Conservation (phyloP, 306 rosid species). For the Canavalia ensiformis region DNA sequence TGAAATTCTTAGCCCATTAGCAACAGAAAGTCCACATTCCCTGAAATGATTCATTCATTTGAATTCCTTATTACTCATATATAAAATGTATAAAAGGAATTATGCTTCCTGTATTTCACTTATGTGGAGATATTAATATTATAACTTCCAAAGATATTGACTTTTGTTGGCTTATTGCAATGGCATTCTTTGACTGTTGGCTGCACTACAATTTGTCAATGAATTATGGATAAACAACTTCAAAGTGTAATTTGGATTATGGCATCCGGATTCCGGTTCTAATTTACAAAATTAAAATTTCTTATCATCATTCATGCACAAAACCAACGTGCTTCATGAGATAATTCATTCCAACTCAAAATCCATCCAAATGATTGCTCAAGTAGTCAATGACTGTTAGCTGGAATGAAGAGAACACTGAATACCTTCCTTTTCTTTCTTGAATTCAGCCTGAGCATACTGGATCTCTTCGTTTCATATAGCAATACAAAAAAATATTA, state of each 20-base stretch:
- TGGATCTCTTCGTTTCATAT: conserved; percentile 30
- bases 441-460: conserved; percentile 23
- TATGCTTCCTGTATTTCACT: conserved; percentile 1
- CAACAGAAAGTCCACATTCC: conserved; percentile 6
- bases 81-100: neutral
- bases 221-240: conserved; percentile 10
- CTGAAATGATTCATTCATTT: conserved; percentile 19
- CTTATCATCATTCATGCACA: conserved; percentile 12
- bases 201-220: neutral
- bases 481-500: neutral
- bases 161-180: conserved; percentile 15
- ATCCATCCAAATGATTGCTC: neutral
- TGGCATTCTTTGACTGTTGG: conserved; percentile 36
- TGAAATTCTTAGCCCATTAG: conserved; percentile 22
- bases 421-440: conserved; percentile 21
- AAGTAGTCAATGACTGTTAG: conserved; percentile 4
- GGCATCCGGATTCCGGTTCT: conserved; percentile 23
- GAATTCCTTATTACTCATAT: neutral
- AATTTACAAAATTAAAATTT: conserved; percentile 22
- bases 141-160: neutral
- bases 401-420: conserved; percentile 21
- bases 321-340: conserved; percentile 5
- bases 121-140: neutral
- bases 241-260: conserved; percentile 8
- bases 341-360: neutral